A percentile compares a stretch with the other conserved stretches of the same genome.
These are phyloP conservation scores for Galerina sulciceps DNA, from an alignment of 768 basidiomycete genomes.

Conservation along the genomic window DNA sequence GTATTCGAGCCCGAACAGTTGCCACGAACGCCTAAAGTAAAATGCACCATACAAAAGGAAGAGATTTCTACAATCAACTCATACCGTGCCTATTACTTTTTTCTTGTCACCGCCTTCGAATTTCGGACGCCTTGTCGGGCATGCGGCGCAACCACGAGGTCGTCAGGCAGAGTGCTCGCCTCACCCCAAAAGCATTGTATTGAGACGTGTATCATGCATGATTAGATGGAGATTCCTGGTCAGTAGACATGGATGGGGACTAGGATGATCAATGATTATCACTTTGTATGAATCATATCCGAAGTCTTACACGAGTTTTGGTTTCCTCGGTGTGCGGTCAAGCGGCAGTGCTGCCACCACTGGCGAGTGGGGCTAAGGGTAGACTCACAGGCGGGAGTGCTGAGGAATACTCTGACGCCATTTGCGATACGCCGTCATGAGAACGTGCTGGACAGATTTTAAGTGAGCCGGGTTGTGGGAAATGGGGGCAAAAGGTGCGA, in stretches of 20 bases:
- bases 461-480: too few relatives aligned
- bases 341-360: too few relatives aligned
- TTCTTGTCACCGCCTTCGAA: slow-evolving; percentile 4
- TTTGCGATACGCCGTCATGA: too few relatives aligned
- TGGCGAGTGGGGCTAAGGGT: too few relatives aligned
- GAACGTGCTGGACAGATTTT: too few relatives aligned
- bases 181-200: background rate
- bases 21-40: background rate
- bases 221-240: background rate
- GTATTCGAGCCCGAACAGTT: too few relatives aligned
- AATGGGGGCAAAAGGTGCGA: too few relatives aligned
- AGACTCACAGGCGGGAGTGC: too few relatives aligned
- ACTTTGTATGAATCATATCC: background rate
- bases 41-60: background rate
- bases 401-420: too few relatives aligned
- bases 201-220: slow-evolving; percentile 11
- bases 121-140: slow-evolving; percentile 10
- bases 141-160: slow-evolving; percentile 18
- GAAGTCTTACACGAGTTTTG: too few relatives aligned
- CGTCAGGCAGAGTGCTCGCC: background rate
- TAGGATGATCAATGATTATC: background rate
- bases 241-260: background rate
- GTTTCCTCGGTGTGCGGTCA: too few relatives aligned
- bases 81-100: background rate
- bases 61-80: background rate